Conservation (phyloP, 495 filamentous ascomycete species). For the Talaromyces borbonicus region DNA sequence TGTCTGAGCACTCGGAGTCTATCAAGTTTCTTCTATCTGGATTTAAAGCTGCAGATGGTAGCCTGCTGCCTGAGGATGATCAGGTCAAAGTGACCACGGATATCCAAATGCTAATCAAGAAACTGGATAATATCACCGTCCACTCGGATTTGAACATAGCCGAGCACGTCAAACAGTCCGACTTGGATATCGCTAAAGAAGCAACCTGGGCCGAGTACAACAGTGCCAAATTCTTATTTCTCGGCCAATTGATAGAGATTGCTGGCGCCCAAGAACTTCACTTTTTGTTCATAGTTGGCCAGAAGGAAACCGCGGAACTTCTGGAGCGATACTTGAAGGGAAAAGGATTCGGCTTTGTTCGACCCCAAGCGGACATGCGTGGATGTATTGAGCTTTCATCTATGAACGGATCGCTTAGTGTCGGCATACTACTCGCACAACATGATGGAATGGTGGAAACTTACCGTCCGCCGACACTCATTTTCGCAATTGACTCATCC, state of each 20-base stretch:
- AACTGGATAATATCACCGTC: slow-evolving; percentile 37
- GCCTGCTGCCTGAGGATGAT: slow-evolving; percentile 6
- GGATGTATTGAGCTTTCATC: slow-evolving; percentile 25
- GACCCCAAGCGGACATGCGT: slow-evolving; percentile 31
- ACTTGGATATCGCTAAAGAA: slow-evolving; percentile 30
- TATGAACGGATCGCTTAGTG: slow-evolving; percentile 29
- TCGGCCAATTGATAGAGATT: slow-evolving; percentile 40
- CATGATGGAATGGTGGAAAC: slow-evolving; percentile 26
- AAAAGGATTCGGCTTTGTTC: slow-evolving; percentile 33
- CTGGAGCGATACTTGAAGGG: slow-evolving; percentile 44
- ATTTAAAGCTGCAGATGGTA: slow-evolving; percentile 9
- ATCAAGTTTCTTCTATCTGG: slow-evolving; percentile 20
- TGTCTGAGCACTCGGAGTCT: slow-evolving; percentile 16
- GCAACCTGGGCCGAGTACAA: slow-evolving; percentile 46
- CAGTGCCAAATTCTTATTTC: slow-evolving; percentile 48
- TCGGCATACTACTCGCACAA: slow-evolving; percentile 38
- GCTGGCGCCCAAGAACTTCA: slow-evolving; percentile 31
- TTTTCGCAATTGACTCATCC: slow-evolving; percentile 44
- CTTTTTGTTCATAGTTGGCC: slow-evolving; percentile 35
- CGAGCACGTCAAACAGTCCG: slow-evolving; percentile 25
- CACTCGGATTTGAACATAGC: slow-evolving; percentile 46
- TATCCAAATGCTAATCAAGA: slow-evolving; percentile 29
- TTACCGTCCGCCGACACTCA: slow-evolving; percentile 35
- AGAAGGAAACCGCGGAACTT: slow-evolving; percentile 34
- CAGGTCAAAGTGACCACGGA: slow-evolving; percentile 16